Base-by-base conservation (phyloP, 129 eudicot genomes). In the Silybum marianum region DNA sequence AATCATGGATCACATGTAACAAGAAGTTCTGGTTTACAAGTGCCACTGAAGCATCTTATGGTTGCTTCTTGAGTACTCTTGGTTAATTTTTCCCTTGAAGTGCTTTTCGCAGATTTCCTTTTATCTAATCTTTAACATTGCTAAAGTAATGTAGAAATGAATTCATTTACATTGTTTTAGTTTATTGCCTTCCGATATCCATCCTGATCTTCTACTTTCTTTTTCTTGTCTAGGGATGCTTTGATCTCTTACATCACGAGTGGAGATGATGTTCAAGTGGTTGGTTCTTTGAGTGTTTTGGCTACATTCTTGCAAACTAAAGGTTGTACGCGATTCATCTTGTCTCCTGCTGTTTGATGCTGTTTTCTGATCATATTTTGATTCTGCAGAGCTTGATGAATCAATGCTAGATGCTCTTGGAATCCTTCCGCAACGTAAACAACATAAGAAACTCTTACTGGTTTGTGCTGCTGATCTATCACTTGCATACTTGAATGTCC, bases 371-470 rank as follows among this genome's bases (percentile, higher is more conserved):
- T 54, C 51, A 40, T 34, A 77, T 69, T 36, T 77, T 65, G 74
- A 73, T 58, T 67, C 34, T 90, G 84, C 88, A 95, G 99, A 95
- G 85, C 90, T 95, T 75, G 97, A 95, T 76, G 99, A 95, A 82
- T 90, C 99, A 79, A 90, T 92, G 93, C 82, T 95, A 81, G 99
- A 95, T 85, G 97, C 95, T 76, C 93, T 95, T 86, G 99, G 99
- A 70, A 90, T 95, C 80, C 99, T 95, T 78, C 99, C 99, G 16
- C 94, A 95, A 76, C 91, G 99, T 75, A 92, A 90, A 84, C 92
- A 95, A 42, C 99, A 95, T 84, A 95, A 95, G 88, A 92, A 95
- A 75, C 90, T 89, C 42, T 85, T 95, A 81, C 89, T 95, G 97
- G 99, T 95, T 88, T 77, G 97, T 78, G 72, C 66, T 58, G 54